Conservation (phyloP, 306 rosid genomes). For the Quercus engelmannii region DNA sequence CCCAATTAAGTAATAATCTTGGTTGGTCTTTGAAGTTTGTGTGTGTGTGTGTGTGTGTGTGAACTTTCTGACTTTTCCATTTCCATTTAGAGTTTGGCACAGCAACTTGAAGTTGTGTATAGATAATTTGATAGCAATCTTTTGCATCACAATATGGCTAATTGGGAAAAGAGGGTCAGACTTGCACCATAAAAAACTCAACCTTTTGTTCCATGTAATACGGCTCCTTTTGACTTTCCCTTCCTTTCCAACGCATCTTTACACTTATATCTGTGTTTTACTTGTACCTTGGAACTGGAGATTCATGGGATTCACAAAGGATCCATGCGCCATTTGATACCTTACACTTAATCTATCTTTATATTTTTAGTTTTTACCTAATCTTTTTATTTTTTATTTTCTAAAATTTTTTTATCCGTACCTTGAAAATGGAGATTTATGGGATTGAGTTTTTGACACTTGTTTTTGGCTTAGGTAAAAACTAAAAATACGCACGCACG, state of each 20-base stretch:
- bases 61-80: neutral
- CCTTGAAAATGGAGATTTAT: neutral
- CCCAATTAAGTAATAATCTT: neutral
- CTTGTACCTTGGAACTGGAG: conserved; percentile 1
- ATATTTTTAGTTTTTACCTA: too few species aligned
- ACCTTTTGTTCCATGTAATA: conserved; percentile 25
- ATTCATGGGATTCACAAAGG: too few species aligned
- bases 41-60: neutral
- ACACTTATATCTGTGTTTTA: conserved; percentile 15
- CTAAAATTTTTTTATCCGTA: neutral
- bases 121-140: neutral
- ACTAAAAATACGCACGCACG: too few species aligned
- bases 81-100: neutral
- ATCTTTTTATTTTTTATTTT: too few species aligned
- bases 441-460: neutral
- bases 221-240: conserved; percentile 25
- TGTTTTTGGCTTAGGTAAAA: too few species aligned
- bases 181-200: neutral
- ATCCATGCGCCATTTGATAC: neutral
- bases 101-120: neutral
- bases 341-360: neutral
- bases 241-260: conserved; percentile 18
- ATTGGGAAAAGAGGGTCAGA: neutral
- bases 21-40: conserved; percentile 1
- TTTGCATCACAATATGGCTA: neutral